Conservation (phyloP, 306 rosid genomes). For the Macrotyloma uniflorum region DNA sequence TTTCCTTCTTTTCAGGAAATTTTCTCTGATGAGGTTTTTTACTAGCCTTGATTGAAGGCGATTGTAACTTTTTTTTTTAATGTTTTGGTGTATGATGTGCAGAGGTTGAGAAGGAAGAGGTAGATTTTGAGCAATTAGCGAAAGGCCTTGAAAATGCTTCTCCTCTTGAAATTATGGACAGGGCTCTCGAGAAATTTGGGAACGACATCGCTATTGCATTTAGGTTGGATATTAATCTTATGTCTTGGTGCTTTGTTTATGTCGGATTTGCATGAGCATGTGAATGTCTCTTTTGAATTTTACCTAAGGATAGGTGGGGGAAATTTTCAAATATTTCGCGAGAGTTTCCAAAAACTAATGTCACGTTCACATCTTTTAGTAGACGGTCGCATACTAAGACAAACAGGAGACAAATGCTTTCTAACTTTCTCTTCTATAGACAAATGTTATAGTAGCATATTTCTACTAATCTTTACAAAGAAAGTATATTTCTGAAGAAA, state of each 20-base stretch:
- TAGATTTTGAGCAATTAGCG: slow-evolving; percentile 66
- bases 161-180: slow-evolving; percentile 87
- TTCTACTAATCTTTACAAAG: neutral
- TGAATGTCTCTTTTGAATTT: neutral
- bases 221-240: slow-evolving; percentile 52
- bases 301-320: neutral
- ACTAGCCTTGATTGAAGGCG: neutral
- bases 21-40: neutral
- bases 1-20: neutral
- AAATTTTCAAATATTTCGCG: neutral
- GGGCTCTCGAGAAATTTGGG: slow-evolving; percentile 85
- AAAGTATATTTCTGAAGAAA: neutral
- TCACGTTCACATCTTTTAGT: neutral
- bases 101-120: slow-evolving; percentile 72
- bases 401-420: neutral
- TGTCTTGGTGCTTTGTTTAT: neutral
- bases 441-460: neutral
- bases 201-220: slow-evolving; percentile 89
- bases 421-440: neutral
- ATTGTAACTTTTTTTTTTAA: slow-evolving; percentile 22
- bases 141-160: slow-evolving; percentile 73
- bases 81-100: slow-evolving; percentile 33
- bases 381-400: neutral
- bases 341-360: neutral
- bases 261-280: neutral